Evolutionary conservation across 768 basidiomycete genomes (phyloP), one percentile per base, ranked within the genome.

Genomic region (Tylopilus sp.): DNA sequence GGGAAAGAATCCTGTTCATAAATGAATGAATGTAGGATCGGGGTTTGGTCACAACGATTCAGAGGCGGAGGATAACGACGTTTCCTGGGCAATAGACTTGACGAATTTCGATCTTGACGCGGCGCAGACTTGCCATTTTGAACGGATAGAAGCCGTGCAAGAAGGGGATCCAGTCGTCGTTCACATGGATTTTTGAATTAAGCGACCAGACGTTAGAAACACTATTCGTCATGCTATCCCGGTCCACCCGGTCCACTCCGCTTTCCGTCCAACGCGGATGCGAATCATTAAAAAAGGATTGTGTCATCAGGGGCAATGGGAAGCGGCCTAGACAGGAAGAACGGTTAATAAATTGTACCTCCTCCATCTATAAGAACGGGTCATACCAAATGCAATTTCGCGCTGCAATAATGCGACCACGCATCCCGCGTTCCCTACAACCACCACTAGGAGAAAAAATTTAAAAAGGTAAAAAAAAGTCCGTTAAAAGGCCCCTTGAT

Each of bases 351-450:
- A 1, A n/a, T 49, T 38, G 34, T 26, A n/a, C 24, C 22, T 44
- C 36, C 17, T 45, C 24, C 34, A 40, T 48, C 16, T 34, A 48
- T 22, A 29, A 31, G 34, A 33, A 34, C 29, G 19, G 24, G 36
- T 58, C 64, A 6, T 55, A 65, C 64, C 62, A 50, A 48, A 43
- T 33, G 50, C 21, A 44, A 24, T 42, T 36, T 24, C 34, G 40
- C 19, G 42, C 26, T n/a, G 14, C 31, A 51, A 28, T 43, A 38
- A 17, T 33, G 30, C 11, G 37, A 41, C 46, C 24, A 43, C 36
- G 21, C 28, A 45, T 37, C 45, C 17, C 11, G 16, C 43, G 49
- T 38, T 29, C 33, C 46, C 40, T 52, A 38, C 9, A 34, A 48
- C 43, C 38, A 54, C 43, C 28, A 53, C 41, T 26, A 41, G 16